Evolutionary conservation across 352 stramenopile species (phyloP).

Genomic region (Globisporangium heterothallicum): DNA sequence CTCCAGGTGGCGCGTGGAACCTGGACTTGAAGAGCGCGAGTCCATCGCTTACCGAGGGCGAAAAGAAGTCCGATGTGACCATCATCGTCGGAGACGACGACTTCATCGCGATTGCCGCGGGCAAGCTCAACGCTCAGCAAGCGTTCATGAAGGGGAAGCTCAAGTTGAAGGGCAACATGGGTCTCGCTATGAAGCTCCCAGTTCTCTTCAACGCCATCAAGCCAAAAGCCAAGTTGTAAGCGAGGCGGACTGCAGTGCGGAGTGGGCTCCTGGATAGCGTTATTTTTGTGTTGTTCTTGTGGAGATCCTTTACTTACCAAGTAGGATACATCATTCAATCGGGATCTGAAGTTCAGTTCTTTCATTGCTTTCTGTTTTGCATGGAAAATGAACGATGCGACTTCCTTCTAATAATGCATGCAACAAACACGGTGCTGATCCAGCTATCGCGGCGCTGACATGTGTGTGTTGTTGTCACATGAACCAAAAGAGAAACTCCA

Average conservation of each 20-base stretch:
- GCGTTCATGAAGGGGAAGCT: conserved; percentile 96
- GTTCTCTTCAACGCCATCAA: conserved; percentile 89
- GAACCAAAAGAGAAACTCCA: too few relatives aligned
- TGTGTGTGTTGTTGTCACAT: neutral
- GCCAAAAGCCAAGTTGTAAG: conserved; percentile 70
- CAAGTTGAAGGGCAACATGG: conserved; percentile 95
- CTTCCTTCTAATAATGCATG: too few relatives aligned
- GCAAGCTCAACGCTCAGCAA: conserved; percentile 89
- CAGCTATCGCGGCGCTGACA: too few relatives aligned
- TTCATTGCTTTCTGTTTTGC: neutral
- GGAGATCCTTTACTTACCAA: neutral
- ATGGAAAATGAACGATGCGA: neutral
- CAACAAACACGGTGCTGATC: too few relatives aligned
- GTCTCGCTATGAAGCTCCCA: conserved; percentile 93
- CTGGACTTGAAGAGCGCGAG: conserved; percentile 69
- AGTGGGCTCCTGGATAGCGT: neutral
- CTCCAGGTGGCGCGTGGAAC: conserved; percentile 67
- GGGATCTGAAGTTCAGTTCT: neutral
- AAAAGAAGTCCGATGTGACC: conserved; percentile 75
- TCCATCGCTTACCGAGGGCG: conserved; percentile 45
- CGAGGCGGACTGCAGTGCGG: neutral
- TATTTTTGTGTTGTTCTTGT: neutral
- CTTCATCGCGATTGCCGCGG: conserved; percentile 75
- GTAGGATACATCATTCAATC: neutral
- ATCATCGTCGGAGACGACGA: conserved; percentile 70